Base-by-base conservation (phyloP, 1,284 basidiomycete species). In the Anthracocystis panici-leucophaei region DNA sequence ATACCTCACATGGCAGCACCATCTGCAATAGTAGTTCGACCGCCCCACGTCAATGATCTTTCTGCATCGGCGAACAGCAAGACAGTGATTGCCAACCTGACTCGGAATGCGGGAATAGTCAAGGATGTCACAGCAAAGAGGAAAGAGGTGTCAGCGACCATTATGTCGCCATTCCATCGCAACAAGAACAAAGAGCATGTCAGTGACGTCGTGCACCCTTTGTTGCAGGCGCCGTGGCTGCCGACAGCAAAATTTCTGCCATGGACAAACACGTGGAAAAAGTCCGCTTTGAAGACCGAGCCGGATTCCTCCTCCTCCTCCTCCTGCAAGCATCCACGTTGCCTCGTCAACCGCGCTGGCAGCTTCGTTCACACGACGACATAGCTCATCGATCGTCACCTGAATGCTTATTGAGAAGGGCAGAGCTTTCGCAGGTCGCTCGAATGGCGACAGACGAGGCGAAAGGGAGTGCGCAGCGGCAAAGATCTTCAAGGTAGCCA, bases 261-360 rank as follows among this genome's bases (percentile, higher is more conserved):
- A 18, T 4, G 25, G n/a, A 6, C 20, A 35, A 29, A 51, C 46
- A 58, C 46, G 49, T 33, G 40, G 25, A 23, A 51, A 44, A n/a
- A 10, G 48, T 20, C 57, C 57, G 49, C 31, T 51, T 50, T 59
- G 48, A 59, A 59, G 57, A 33, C 57, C 57, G 57, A 57, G 45
- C 23, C 20, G 35, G 14, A 38, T 14, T 38, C 35, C 10, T 33
- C 31, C 31, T 33, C 12, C 31, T 33, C 31, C 8, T 33, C 31
- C 12, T 11, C 10, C 35, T 6, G 12, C 35, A 38, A 38, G 35
- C 35, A 16, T 16, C 35, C 35, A 38, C 35, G 35, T 38, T 38
- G 35, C 35, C 35, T 38, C 35, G 14, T 14, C 12, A 16, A 14
- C 1, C 35, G 35, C 35, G 14, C 35, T 38, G 35, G 12, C 35